These are phyloP conservation scores for Thalassia testudinum DNA, from an alignment of 116 monocot genomes.

Conservation along the genomic window DNA sequence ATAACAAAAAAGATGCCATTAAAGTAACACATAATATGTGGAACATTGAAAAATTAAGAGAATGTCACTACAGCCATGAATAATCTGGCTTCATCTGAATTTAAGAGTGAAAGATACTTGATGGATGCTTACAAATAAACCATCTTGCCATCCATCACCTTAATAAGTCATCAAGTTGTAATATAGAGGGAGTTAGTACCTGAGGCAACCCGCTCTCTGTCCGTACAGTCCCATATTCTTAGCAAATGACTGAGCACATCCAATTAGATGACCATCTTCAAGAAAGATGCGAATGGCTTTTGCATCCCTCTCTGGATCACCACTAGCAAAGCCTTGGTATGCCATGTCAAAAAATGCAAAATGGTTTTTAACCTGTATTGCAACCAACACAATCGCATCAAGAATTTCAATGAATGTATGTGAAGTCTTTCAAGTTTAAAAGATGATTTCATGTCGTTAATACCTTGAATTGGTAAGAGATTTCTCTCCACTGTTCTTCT, in stretches of 20 bases:
- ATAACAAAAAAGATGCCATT: no score
- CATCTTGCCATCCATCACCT: no score
- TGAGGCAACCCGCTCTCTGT: slow-evolving; percentile 91
- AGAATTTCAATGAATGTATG: background rate
- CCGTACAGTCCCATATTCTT: slow-evolving; percentile 99
- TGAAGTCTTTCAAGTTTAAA: background rate
- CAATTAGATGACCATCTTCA: slow-evolving; percentile 93
- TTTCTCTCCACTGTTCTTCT: slow-evolving; percentile 97
- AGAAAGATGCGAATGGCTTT: slow-evolving; percentile 94
- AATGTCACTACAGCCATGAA: no score
- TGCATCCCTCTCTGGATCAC: slow-evolving; percentile 90
- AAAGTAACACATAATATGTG: no score
- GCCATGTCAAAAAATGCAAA: slow-evolving; percentile 99
- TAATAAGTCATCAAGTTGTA: no score
- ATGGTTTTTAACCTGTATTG: slow-evolving; percentile 73
- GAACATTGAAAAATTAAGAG: no score
- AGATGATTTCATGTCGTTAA: background rate
- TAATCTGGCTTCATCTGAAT: no score
- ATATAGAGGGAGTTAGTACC: slow-evolving; percentile 25
- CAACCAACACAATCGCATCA: background rate
- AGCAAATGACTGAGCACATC: slow-evolving; percentile 94
- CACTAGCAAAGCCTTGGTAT: slow-evolving; percentile 99
- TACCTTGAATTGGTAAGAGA: slow-evolving; percentile 94
- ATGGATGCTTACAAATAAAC: no score
- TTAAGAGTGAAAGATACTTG: no score